Evolutionary conservation across 805 yeast genomes (phyloP), one percentile per base, ranked within the genome.

Genomic region (Pichia insulana): DNA sequence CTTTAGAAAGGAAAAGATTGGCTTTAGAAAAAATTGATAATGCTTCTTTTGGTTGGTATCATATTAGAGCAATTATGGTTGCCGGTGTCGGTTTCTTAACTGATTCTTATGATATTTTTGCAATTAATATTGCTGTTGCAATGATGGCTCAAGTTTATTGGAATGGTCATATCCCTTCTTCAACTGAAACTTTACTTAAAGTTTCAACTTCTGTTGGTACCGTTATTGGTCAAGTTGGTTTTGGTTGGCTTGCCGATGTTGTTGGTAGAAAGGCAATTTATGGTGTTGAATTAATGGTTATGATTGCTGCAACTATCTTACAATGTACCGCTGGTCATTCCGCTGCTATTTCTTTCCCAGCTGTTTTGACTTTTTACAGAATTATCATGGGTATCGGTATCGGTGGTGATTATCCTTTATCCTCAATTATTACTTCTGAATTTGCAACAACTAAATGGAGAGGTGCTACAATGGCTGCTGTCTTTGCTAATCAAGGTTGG

Each of bases 391-490:
- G 96, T 73, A 81, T 88, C 55, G 96, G 96, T 78, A 88, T 87
- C 55, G 96, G 96, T 70, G 96, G 96, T 74, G 96, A 87, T 69
- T 87, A 87, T 64, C 96, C 96, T 53, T 73, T 88, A 57, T 85
- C 95, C 15, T 85, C 95, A n/a, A 82, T 87, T 62, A 87, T 87
- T 51, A 82, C 95, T 9, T 81, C 96, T 45, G 96, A 87, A 70
- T 87, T 87, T 58, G 75, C 96, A 22, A 85, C 96, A 46, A 87
- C 96, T 52, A 86, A 83, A 65, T 87, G 95, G 95, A 84, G 96
- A 79, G 96, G 96, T 74, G 95, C 96, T 51, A 86, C 86, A 55
- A 87, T 87, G 95, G 88, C 85, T 59, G 95, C 96, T 25, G 96
- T 87, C 44, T 89, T 89, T 65, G 90, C 96, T 44, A 88, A 88